Evolutionary conservation across 441 rosid genomes (phyloP), one percentile per base, ranked within the genome.

Genomic region (Corymbia calophylla): DNA sequence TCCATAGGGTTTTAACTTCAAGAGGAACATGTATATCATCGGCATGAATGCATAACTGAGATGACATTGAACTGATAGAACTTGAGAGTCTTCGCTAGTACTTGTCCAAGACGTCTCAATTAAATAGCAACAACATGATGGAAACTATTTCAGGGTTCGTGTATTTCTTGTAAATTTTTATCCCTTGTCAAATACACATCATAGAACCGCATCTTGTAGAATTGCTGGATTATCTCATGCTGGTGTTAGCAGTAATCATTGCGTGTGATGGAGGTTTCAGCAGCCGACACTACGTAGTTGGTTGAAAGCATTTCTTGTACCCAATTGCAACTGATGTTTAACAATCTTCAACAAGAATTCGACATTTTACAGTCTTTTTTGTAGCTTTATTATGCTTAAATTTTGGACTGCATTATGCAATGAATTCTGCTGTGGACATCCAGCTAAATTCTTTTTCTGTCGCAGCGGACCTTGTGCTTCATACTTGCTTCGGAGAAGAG

Each of bases 381-480:
- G 51, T 62, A 10, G 80, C 85, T 66, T 91, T 47, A 73, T 39
- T 39, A 39, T 39, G 51, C 51, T 73, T 39, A 6, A 39, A 21
- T 39, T 39, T 27, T 7, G 84, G 51, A 39, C 84, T 39, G n/a
- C 84, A 73, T 27, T 4, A 55, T 31, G 32, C 0, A 10, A 23
- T 53, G 39, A 48, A 8, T 47, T 68, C 47, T 86, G 32, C 90
- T 15, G 58, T 64, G 53, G 29, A 55, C 39, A 7, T 6, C 88
- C 62, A n/a, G 49, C 82, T 81, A 58, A 51, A 56, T 55, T 32
- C 5, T 9, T 39, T 39, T 86, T 58, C 77, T 48, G 3, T 87
- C 91, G 88, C 77, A 97, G 99, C 92, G 98, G 92, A 32, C 99
- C 99, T 27, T 97, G 99, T 88, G 98, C 92, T 56, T 97, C 99